Percentiles rank a stretch among this genome's conserved stretches.
phyloP scores from a whole-genome alignment of 345 rosid species.

The Moricandia moricandioides region DNA sequence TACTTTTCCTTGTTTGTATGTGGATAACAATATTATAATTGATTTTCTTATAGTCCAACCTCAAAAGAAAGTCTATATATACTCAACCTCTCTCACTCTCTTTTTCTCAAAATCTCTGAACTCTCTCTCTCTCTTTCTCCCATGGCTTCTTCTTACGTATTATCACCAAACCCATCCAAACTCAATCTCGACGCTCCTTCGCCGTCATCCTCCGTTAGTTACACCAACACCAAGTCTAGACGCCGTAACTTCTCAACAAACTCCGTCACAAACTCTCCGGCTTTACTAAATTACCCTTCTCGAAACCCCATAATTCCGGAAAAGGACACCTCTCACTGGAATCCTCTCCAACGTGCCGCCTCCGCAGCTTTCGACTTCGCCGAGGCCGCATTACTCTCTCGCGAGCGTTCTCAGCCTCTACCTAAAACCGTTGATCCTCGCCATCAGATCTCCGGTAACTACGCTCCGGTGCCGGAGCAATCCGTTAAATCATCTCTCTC shows the following conservation, averaged over 20 bases:
- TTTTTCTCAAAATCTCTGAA: slow-evolving; percentile 25
- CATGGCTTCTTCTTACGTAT: slow-evolving; percentile 47
- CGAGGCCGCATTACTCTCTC: slow-evolving; percentile 59
- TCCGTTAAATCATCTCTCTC: slow-evolving; percentile 52
- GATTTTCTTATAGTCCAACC: slow-evolving; percentile 7
- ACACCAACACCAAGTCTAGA: slow-evolving; percentile 20
- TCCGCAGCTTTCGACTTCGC: slow-evolving; percentile 59
- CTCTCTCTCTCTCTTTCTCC: slow-evolving; percentile 16
- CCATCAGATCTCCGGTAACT: slow-evolving; percentile 84
- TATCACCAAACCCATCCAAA: slow-evolving; percentile 40
- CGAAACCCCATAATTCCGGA: slow-evolving; percentile 25
- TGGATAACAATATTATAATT: background rate
- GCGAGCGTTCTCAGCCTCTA: slow-evolving; percentile 59
- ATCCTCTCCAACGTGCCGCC: slow-evolving; percentile 64
- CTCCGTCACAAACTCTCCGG: slow-evolving; percentile 45
- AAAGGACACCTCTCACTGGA: slow-evolving; percentile 50
- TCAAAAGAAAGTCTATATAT: slow-evolving; percentile 33
- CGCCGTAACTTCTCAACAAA: slow-evolving; percentile 24
- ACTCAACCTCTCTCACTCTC: slow-evolving; percentile 8
- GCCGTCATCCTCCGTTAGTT: slow-evolving; percentile 33
- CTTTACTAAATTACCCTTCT: slow-evolving; percentile 47
- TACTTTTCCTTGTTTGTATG: background rate
- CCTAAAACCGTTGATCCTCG: slow-evolving; percentile 85
- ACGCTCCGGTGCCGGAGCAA: slow-evolving; percentile 81
- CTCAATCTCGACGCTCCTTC: slow-evolving; percentile 33